These are phyloP conservation scores for Botrytis deweyae DNA, from an alignment of 2,329 filamentous ascomycete genomes.

Conservation along the genomic window DNA sequence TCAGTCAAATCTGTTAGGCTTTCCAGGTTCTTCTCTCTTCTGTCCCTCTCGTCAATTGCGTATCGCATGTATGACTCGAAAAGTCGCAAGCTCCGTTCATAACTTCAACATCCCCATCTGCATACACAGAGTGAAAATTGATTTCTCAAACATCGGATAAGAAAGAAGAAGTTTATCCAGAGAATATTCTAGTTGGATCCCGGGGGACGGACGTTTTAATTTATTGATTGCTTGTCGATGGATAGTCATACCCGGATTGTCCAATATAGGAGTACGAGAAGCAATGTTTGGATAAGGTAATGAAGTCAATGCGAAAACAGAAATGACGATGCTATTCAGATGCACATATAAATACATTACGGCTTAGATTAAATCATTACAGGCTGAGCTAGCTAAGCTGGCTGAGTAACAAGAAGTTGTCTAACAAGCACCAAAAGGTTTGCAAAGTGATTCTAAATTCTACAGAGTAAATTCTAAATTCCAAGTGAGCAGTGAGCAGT, in stretches of 20 bases:
- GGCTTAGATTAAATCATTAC: not conserved
- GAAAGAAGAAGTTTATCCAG: not conserved
- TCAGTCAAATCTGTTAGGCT: not conserved
- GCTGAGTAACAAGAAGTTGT: not conserved
- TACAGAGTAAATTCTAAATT: too few species aligned
- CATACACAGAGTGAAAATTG: not conserved
- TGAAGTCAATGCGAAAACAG: slow-evolving; percentile 4
- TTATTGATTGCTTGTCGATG: slow-evolving; percentile 2
- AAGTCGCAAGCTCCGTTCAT: not conserved
- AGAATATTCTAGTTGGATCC: slow-evolving; percentile 1
- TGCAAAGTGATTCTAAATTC: not conserved
- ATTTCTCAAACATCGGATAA: not conserved
- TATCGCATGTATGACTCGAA: not conserved
- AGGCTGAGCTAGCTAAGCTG: not conserved
- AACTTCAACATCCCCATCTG: not conserved
- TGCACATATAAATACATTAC: not conserved
- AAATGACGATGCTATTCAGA: slow-evolving; percentile 1
- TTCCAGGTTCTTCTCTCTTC: not conserved
- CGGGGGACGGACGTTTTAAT: slow-evolving; percentile 5
- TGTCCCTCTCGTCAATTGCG: not conserved
- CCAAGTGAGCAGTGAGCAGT: not conserved
- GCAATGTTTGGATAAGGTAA: not conserved
- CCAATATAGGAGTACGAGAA: not conserved
- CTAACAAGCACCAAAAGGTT: not conserved
- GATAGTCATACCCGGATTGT: not conserved